Evolutionary conservation across 371 early-diverging fungal species (phyloP).

Genomic region (Mucor mucedo): DNA sequence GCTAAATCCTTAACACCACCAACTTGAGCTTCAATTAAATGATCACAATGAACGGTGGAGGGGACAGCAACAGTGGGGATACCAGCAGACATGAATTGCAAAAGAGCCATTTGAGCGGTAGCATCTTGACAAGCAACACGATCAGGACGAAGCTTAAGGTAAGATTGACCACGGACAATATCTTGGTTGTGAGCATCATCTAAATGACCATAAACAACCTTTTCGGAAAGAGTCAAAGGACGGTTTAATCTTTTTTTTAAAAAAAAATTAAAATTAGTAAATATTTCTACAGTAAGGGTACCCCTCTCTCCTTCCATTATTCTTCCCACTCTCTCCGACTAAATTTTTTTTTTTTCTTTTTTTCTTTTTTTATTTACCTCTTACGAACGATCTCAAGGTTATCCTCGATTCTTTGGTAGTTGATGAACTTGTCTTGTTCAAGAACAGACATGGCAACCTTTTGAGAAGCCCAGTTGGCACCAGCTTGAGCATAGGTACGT

Average conservation of each 20-base stretch:
- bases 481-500: slow-evolving; percentile 57
- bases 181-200: slow-evolving; percentile 87
- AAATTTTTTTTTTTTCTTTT: slow-evolving; percentile 35
- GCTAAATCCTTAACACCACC: slow-evolving; percentile 86
- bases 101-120: slow-evolving; percentile 95
- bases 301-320: slow-evolving; percentile 1
- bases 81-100: slow-evolving; percentile 97
- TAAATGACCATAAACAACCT: slow-evolving; percentile 95
- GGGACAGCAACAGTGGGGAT: slow-evolving; percentile 89
- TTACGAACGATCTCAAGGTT: slow-evolving; percentile 89
- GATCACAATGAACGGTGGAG: slow-evolving; percentile 96
- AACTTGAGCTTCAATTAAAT: slow-evolving; percentile 92
- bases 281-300: not conserved
- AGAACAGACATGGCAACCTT: slow-evolving; percentile 87
- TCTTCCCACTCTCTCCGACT: slow-evolving; percentile 1
- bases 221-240: slow-evolving; percentile 92
- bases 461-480: slow-evolving; percentile 52
- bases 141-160: slow-evolving; percentile 92
- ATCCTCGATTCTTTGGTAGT: slow-evolving; percentile 91
- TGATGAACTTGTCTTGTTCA: slow-evolving; percentile 86
- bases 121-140: slow-evolving; percentile 98
- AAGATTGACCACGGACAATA: slow-evolving; percentile 83
- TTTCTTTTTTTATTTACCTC: slow-evolving; percentile 77
- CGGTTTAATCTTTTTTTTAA: slow-evolving; percentile 63
- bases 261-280: slow-evolving; percentile 17